phyloP scores from a whole-genome alignment of 75 land plant genomes.

The Cupressus sempervirens region DNA sequence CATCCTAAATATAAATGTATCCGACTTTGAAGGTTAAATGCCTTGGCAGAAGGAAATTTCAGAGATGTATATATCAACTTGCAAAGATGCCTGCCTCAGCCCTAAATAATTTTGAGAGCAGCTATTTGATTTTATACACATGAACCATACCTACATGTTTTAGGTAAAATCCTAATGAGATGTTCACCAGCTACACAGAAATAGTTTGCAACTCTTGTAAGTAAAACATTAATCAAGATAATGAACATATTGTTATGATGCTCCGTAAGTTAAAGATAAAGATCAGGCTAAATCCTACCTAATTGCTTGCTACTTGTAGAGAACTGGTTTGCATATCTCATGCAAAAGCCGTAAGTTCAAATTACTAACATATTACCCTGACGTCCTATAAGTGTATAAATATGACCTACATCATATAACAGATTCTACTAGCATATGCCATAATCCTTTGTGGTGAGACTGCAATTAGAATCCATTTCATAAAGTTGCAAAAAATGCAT shows the following conservation, averaged over 20 bases:
- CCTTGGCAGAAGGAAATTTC: background rate
- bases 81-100: background rate
- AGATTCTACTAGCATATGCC: background rate
- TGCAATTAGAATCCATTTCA: background rate
- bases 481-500: background rate
- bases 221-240: background rate
- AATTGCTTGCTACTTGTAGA: background rate
- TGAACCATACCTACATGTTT: background rate
- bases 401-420: background rate
- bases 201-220: background rate
- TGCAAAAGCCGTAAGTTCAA: background rate
- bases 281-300: background rate
- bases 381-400: background rate
- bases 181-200: background rate
- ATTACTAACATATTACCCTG: background rate
- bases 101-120: background rate
- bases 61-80: background rate
- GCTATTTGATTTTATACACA: background rate
- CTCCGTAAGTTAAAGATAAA: background rate
- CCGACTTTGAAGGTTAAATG: background rate
- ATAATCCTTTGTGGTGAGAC: background rate
- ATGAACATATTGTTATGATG: background rate
- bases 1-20: background rate
- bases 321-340: background rate
- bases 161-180: background rate